Conservation (phyloP, 2,329 filamentous ascomycete species). For the Metarhizium anisopliae region DNA sequence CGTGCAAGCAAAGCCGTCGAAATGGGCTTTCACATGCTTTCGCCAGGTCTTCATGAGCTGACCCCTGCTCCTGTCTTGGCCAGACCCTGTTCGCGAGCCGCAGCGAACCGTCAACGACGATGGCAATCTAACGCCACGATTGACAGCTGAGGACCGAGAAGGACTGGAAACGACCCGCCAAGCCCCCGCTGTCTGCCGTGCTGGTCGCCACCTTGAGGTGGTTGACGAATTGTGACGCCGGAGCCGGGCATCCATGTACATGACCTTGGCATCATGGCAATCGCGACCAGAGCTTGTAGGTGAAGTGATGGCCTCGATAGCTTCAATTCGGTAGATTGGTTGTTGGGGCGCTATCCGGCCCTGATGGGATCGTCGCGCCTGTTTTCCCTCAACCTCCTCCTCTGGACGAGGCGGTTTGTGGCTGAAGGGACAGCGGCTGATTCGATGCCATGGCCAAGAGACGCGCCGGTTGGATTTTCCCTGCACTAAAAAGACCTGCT, state of each 20-base stretch:
- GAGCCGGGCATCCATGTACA: neutral
- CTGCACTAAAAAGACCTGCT: neutral
- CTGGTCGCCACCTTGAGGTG: neutral
- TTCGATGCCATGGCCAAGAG: neutral
- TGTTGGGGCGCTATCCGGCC: neutral
- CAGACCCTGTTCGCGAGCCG: neutral
- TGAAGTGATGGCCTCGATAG: neutral
- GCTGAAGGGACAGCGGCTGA: neutral
- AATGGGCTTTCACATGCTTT: constrained; percentile 1
- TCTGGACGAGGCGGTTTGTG: neutral
- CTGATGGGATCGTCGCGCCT: neutral
- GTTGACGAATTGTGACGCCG: neutral
- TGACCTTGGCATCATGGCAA: neutral
- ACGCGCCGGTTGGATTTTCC: neutral
- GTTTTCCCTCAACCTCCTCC: neutral
- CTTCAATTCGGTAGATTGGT: neutral
- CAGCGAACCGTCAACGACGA: neutral
- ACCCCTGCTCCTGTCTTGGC: neutral
- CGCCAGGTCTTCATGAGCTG: neutral
- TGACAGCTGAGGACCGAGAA: neutral
- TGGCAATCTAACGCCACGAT: neutral
- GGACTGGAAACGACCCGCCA: neutral
- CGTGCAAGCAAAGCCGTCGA: neutral
- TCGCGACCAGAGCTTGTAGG: too few species aligned
- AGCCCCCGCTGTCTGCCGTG: neutral